Evolutionary conservation across 306 rosid species (phyloP).

Genomic region (Macrotyloma uniflorum): DNA sequence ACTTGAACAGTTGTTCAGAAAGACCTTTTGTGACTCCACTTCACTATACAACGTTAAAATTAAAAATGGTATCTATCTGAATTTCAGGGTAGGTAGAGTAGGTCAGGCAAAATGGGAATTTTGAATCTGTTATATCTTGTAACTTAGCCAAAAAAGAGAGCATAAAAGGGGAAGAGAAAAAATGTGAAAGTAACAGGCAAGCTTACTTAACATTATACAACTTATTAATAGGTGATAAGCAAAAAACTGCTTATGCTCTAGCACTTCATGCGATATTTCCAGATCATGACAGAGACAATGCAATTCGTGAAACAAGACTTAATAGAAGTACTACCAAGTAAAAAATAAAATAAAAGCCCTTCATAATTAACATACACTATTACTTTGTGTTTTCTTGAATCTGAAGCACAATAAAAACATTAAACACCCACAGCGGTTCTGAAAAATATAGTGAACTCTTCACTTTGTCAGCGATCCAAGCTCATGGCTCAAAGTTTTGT

Average conservation of each 20-base stretch:
- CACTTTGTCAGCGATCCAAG: constrained; percentile 38
- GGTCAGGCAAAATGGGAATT: constrained; percentile 4
- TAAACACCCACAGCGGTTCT: constrained; percentile 26
- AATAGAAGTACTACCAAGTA: constrained; percentile 14
- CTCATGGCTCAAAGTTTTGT: constrained; percentile 63
- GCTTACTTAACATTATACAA: constrained; percentile 34
- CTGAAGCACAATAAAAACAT: constrained; percentile 46
- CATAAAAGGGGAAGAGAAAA: not conserved
- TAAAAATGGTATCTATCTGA: constrained; percentile 10
- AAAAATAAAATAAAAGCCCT: constrained; percentile 9
- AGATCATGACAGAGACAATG: constrained; percentile 30
- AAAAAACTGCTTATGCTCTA: constrained; percentile 37
- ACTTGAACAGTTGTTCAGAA: not conserved
- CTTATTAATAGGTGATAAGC: constrained; percentile 39
- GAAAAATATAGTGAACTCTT: constrained; percentile 41
- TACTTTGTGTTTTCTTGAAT: constrained; percentile 36
- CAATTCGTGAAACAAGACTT: constrained; percentile 33
- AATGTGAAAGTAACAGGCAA: not conserved
- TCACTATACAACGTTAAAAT: constrained; percentile 5
- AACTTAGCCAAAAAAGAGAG: not conserved
- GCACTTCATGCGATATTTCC: constrained; percentile 12
- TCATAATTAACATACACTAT: constrained; percentile 29
- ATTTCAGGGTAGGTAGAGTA: constrained; percentile 26
- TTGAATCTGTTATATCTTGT: not conserved
- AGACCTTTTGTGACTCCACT: not conserved